Conservation (phyloP, 2,329 filamentous ascomycete genomes). For the Camillea tinctor region DNA sequence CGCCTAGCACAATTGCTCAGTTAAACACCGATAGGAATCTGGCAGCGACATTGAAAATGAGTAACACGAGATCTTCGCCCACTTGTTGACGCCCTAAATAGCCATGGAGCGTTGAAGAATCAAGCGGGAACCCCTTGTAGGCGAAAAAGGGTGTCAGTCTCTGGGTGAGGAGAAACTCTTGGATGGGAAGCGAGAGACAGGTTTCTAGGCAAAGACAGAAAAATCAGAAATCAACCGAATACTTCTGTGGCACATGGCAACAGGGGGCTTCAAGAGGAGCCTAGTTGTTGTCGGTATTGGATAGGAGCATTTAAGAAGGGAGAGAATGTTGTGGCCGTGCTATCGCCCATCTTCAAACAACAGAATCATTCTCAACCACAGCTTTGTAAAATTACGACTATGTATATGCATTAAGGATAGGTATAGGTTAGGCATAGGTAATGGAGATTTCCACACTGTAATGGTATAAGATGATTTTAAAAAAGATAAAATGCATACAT, state of each 20-base stretch:
- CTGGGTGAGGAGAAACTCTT: background rate
- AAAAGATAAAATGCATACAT: background rate
- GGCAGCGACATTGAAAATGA: background rate
- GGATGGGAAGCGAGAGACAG: background rate
- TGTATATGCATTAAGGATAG: background rate
- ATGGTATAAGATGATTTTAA: background rate
- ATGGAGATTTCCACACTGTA: background rate
- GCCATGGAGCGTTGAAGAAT: background rate
- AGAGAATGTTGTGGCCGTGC: background rate
- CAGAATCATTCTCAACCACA: background rate
- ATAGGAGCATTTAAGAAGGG: background rate
- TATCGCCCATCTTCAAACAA: background rate
- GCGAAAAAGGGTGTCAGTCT: no score
- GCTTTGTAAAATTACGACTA: background rate
- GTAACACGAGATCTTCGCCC: background rate
- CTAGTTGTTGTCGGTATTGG: background rate
- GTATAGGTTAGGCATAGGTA: no score
- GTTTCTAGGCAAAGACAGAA: background rate
- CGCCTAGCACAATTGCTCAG: background rate
- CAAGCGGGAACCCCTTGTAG: background rate
- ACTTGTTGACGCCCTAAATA: background rate
- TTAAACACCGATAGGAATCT: background rate
- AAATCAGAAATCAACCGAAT: background rate
- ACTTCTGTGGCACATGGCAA: slow-evolving; percentile 3
- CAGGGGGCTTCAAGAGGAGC: background rate